Percentiles rank a stretch among this genome's conserved stretches.
Conservation (phyloP, 164 flowering plant genomes). For the Aristolochia contorta region DNA sequence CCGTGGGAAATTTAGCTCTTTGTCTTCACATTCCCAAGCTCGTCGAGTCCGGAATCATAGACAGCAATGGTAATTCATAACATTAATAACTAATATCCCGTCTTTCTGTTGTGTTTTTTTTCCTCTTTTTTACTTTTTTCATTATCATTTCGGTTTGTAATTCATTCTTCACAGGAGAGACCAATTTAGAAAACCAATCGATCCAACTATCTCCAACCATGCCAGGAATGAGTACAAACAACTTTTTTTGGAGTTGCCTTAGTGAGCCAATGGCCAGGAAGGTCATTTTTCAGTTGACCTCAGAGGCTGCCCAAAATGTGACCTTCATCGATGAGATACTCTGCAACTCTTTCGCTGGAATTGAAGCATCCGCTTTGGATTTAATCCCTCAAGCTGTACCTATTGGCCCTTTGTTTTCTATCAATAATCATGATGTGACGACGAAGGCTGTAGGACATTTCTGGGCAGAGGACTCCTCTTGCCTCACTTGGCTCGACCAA, state of each 20-base stretch:
- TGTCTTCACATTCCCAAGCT: conserved; percentile 14
- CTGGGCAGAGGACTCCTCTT: conserved; percentile 1
- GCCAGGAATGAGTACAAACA: background rate
- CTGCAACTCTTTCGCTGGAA: background rate
- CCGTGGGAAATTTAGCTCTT: conserved; percentile 7
- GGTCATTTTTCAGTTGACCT: background rate
- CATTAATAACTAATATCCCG: background rate
- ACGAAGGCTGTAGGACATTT: background rate
- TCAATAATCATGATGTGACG: background rate
- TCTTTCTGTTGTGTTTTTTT: too few relatives aligned
- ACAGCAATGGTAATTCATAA: conserved; percentile 10
- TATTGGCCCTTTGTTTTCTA: background rate
- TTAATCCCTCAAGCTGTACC: background rate
- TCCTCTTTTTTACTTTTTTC: too few relatives aligned
- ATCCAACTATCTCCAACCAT: background rate
- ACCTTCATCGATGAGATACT: background rate
- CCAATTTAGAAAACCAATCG: background rate
- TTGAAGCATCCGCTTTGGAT: background rate
- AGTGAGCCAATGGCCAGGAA: background rate
- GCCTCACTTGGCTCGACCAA: conserved; percentile 1
- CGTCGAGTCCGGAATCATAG: conserved; percentile 14
- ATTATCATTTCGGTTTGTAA: too few relatives aligned
- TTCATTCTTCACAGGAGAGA: background rate
- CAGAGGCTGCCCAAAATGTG: background rate
- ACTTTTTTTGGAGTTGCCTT: background rate